These are phyloP conservation scores for Aureoboletus auriporus DNA, from an alignment of 768 basidiomycete species.

Conservation along the genomic window DNA sequence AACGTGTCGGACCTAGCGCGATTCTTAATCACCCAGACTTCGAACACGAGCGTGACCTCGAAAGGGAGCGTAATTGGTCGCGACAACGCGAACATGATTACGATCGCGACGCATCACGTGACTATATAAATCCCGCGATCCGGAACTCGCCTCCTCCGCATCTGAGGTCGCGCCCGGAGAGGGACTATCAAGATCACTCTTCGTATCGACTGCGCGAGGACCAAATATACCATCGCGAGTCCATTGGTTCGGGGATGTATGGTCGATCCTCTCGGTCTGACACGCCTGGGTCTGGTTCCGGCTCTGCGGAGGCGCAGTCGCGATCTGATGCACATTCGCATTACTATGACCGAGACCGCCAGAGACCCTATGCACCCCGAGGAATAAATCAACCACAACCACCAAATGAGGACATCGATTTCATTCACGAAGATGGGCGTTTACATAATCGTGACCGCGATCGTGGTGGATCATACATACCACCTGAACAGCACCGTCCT, in stretches of 20 bases:
- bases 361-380: constrained; percentile 48
- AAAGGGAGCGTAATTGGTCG: constrained; percentile 39
- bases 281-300: constrained; percentile 55
- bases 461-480: constrained; percentile 32
- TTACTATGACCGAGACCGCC: constrained; percentile 47
- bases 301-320: constrained; percentile 44
- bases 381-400: constrained; percentile 39
- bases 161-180: constrained; percentile 34
- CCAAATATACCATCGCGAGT: constrained; percentile 28
- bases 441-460: constrained; percentile 35
- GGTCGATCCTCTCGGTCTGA: constrained; percentile 49
- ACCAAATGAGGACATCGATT: constrained; percentile 46
- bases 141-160: constrained; percentile 43
- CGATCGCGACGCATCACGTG: constrained; percentile 33
- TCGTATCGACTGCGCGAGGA: constrained; percentile 29
- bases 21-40: constrained; percentile 43
- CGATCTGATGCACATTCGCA: constrained; percentile 46
- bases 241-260: constrained; percentile 27
- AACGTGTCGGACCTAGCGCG: constrained; percentile 60
- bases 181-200: constrained; percentile 28
- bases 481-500: constrained; percentile 36
- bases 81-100: constrained; percentile 42
- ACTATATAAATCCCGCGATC: constrained; percentile 26
- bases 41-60: constrained; percentile 41
- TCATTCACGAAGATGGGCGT: constrained; percentile 52